Conservation (phyloP, 768 basidiomycete species). For the Boletus subparvulus region DNA sequence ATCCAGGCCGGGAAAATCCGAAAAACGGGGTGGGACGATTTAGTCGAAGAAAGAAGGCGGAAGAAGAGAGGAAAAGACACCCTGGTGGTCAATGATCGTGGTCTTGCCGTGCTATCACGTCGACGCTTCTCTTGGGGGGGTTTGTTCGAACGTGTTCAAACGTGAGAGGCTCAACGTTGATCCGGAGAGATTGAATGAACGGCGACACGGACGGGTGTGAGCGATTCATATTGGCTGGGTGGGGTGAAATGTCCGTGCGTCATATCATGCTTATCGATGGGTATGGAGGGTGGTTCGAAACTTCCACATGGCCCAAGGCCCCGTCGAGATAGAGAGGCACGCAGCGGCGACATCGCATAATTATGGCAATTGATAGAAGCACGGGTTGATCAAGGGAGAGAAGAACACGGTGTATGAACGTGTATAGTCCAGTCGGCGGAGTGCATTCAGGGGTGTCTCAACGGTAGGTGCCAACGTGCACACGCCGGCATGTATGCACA, state of each 20-base stretch:
- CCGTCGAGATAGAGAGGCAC: conserved; percentile 8
- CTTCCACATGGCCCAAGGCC: conserved; percentile 10
- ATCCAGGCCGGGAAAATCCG: conserved; percentile 1
- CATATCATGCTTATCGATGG: conserved; percentile 5
- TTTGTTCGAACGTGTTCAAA: not conserved
- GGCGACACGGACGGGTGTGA: not conserved
- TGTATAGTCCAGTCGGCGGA: conserved; percentile 9
- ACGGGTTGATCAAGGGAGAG: conserved; percentile 11
- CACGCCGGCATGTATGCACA: not conserved
- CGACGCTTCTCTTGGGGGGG: not conserved
- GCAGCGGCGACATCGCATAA: conserved; percentile 18
- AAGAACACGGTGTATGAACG: conserved; percentile 8
- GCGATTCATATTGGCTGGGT: not conserved
- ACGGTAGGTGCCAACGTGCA: not conserved
- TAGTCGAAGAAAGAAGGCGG: conserved; percentile 1
- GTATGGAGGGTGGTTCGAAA: not conserved
- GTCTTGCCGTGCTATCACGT: not conserved
- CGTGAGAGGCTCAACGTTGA: conserved; percentile 3
- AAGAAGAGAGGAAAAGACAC: not conserved
- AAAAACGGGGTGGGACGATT: not conserved
- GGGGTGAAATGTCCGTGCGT: not conserved
- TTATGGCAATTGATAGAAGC: conserved; percentile 22
- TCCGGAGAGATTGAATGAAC: not conserved
- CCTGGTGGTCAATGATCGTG: not conserved
- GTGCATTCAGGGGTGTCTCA: not conserved